Evolutionary conservation across 108 stramenopile species (phyloP).

Genomic region (Skeletonema potamos): DNA sequence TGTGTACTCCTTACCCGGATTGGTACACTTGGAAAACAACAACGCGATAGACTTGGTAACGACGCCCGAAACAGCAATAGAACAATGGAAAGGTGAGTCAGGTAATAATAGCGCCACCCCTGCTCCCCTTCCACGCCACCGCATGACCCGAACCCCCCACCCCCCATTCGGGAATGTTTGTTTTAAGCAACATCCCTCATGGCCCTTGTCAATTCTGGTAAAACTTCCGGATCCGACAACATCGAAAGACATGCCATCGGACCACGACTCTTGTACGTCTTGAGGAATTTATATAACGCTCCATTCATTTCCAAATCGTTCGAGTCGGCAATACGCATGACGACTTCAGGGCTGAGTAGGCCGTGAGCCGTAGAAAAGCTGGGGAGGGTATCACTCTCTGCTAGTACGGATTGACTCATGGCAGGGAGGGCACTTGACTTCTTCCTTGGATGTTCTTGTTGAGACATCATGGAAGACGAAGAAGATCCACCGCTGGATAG

Average conservation of each 20-base stretch:
- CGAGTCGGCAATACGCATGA: constrained; percentile 65
- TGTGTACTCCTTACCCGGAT: constrained; percentile 5
- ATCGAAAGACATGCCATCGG: constrained; percentile 83
- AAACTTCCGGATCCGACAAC: constrained; percentile 68
- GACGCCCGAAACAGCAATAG: neutral
- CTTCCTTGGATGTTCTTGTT: neutral
- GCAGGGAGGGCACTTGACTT: constrained; percentile 10
- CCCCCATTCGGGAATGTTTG: neutral
- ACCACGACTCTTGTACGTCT: constrained; percentile 58
- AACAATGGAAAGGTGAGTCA: no score
- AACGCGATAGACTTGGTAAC: neutral
- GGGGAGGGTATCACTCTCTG: constrained; percentile 63
- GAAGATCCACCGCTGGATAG: neutral
- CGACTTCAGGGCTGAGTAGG: constrained; percentile 77
- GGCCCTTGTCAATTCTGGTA: constrained; percentile 78
- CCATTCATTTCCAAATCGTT: constrained; percentile 21
- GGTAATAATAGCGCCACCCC: neutral
- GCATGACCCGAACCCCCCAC: neutral
- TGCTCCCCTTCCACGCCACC: neutral
- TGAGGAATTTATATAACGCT: constrained; percentile 49
- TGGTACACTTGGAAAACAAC: neutral
- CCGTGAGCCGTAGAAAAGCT: constrained; percentile 73
- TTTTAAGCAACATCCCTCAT: constrained; percentile 64
- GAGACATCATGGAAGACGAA: no score
- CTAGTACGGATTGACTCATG: constrained; percentile 55